Percentiles rank a stretch among this genome's conserved stretches.
phyloP scores from a whole-genome alignment of 169 alveolate species.

The Perkinsus marinus region DNA sequence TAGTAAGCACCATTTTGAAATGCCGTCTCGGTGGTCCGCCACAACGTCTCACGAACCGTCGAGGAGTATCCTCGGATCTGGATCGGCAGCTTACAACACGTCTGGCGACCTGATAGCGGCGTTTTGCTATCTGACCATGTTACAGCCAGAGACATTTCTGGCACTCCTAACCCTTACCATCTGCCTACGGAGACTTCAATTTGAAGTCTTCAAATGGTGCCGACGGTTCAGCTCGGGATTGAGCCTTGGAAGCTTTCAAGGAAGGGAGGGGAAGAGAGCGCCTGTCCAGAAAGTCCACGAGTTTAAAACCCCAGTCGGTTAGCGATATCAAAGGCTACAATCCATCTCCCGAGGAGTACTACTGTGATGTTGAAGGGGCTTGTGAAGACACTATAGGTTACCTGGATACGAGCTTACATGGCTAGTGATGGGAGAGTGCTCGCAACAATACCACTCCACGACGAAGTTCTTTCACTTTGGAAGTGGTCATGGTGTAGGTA shows the following conservation, averaged over 20 bases:
- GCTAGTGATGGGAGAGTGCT: background rate
- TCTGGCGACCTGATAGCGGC: background rate
- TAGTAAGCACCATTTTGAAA: background rate
- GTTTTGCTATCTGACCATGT: background rate
- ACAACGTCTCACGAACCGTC: background rate
- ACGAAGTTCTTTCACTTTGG: background rate
- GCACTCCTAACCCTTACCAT: background rate
- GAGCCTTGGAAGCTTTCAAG: background rate
- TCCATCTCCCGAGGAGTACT: background rate
- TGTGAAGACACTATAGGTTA: background rate
- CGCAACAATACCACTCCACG: too few species aligned
- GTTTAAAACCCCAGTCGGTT: background rate
- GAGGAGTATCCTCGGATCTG: background rate
- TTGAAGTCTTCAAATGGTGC: background rate
- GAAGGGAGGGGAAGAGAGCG: background rate
- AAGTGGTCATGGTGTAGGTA: background rate
- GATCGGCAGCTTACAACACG: background rate
- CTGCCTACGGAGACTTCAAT: background rate
- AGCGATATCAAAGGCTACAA: background rate
- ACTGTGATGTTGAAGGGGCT: background rate
- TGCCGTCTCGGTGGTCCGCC: background rate
- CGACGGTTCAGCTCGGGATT: background rate
- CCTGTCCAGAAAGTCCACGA: background rate
- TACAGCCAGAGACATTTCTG: background rate
- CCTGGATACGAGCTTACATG: background rate